phyloP scores from a whole-genome alignment of 257 asterid genomes.

The Anisodus acutangulus region DNA sequence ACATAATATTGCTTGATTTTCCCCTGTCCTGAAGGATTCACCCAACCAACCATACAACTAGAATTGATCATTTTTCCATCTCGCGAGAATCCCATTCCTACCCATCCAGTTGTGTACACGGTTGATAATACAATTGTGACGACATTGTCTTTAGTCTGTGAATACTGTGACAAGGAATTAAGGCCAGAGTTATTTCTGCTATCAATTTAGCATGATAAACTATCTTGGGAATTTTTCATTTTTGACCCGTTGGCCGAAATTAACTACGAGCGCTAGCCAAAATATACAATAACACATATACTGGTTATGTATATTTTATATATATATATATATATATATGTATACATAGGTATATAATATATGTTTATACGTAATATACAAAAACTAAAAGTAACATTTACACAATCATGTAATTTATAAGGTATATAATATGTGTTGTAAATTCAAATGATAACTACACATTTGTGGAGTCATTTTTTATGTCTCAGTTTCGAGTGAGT shows the following conservation, averaged over 20 bases:
- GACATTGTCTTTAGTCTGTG: constrained; percentile 34
- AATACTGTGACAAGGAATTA: constrained; percentile 25
- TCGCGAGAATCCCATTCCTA: constrained; percentile 34
- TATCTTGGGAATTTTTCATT: no score
- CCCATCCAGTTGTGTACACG: constrained; percentile 34
- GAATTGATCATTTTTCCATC: constrained; percentile 35
- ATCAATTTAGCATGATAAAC: background rate
- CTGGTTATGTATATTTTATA: no score
- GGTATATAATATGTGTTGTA: no score
- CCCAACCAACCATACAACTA: constrained; percentile 51
- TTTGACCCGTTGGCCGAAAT: no score
- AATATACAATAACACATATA: no score
- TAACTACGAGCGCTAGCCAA: no score
- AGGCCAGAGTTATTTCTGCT: background rate
- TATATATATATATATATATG: no score
- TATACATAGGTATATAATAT: no score
- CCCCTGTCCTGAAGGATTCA: constrained; percentile 6
- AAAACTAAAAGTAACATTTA: no score
- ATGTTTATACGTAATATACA: no score
- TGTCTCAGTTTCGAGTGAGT: background rate
- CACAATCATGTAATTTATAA: no score
- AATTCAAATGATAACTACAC: background rate
- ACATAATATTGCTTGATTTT: constrained; percentile 30
- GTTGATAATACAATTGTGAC: constrained; percentile 32
- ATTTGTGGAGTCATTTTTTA: background rate